Percentiles rank a stretch among this genome's conserved stretches.
Evolutionary conservation across 129 eudicot species (phyloP).

Genomic region (Glebionis coronaria): DNA sequence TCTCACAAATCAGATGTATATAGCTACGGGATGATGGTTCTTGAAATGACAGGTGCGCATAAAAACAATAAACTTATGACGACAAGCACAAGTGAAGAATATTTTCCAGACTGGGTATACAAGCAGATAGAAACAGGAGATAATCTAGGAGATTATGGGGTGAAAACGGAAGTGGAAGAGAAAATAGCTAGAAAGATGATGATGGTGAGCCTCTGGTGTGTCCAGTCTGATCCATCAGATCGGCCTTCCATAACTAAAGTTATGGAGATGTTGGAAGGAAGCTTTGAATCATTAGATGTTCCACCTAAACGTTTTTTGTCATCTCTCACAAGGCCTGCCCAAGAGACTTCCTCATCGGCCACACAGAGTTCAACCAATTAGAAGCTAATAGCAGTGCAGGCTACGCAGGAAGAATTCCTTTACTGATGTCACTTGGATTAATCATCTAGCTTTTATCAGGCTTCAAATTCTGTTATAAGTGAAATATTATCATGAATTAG

Average conservation of each 20-base stretch:
- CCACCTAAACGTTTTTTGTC: slow-evolving; percentile 31
- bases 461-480: not conserved
- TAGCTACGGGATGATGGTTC: too few relatives aligned
- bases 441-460: not conserved
- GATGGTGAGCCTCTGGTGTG: slow-evolving; percentile 57
- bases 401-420: not conserved
- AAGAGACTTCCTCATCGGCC: not conserved
- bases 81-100: slow-evolving; percentile 26
- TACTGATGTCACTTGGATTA: not conserved
- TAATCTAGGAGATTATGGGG: not conserved
- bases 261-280: slow-evolving; percentile 58
- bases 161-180: slow-evolving; percentile 29
- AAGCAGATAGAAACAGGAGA: slow-evolving; percentile 24
- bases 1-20: too few relatives aligned
- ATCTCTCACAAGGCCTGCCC: slow-evolving; percentile 2
- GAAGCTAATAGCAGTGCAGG: not conserved
- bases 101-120: slow-evolving; percentile 51
- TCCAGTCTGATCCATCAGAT: slow-evolving; percentile 42
- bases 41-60: too few relatives aligned
- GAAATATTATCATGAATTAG: too few relatives aligned
- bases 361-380: not conserved
- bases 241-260: slow-evolving; percentile 51
- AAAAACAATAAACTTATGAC: not conserved
- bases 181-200: slow-evolving; percentile 44
- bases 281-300: slow-evolving; percentile 33